Evolutionary conservation across 805 yeast genomes (phyloP).

Genomic region (Grigorovia humatica): DNA sequence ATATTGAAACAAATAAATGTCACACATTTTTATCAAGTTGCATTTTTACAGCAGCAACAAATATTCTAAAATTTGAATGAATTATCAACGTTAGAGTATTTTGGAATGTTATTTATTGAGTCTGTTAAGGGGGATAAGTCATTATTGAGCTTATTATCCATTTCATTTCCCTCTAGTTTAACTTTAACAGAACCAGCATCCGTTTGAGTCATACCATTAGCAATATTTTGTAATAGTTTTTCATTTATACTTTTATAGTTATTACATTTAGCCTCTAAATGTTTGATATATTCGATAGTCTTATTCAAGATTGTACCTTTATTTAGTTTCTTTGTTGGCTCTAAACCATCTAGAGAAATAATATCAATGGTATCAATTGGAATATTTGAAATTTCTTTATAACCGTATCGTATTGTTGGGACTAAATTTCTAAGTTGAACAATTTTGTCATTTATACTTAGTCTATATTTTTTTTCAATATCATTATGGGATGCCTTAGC

Average conservation of each 20-base stretch:
- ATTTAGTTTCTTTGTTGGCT: constrained; percentile 66
- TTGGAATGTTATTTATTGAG: neutral
- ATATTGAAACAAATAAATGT: too few species aligned
- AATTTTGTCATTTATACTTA: constrained; percentile 61
- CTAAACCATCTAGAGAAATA: constrained; percentile 55
- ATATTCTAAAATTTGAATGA: neutral
- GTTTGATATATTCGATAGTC: constrained; percentile 69
- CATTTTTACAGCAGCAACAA: too few species aligned
- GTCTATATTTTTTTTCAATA: constrained; percentile 63
- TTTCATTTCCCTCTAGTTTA: neutral
- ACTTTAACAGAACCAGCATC: neutral
- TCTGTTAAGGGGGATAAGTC: neutral
- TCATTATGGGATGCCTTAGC: constrained; percentile 57
- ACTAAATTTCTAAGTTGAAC: constrained; percentile 53
- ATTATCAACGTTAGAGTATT: neutral
- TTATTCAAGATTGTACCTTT: constrained; percentile 68
- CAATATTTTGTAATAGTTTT: constrained; percentile 20
- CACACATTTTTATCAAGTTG: too few species aligned
- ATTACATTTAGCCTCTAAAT: constrained; percentile 54
- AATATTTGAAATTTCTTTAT: constrained; percentile 36
- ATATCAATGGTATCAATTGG: constrained; percentile 50
- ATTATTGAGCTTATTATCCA: neutral
- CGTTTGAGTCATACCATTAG: neutral
- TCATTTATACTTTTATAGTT: constrained; percentile 39
- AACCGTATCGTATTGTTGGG: constrained; percentile 46